phyloP scores from a whole-genome alignment of 176 grass and related monocot species.

The Aegilops sharonensis region DNA sequence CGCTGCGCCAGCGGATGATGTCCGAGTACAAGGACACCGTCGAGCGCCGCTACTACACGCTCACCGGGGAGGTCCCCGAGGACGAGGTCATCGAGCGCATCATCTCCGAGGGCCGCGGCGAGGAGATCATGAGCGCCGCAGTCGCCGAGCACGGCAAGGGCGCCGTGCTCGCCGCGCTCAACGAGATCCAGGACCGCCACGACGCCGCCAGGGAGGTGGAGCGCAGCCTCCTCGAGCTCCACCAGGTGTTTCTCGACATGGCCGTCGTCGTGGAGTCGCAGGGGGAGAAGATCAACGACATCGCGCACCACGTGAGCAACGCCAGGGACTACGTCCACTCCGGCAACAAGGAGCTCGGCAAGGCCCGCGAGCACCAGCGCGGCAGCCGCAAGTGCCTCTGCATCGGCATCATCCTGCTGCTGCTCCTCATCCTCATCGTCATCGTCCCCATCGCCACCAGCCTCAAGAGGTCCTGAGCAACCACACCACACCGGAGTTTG shows the following conservation, averaged over 20 bases:
- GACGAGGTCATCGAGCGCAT: slow-evolving; percentile 90
- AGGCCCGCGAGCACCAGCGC: slow-evolving; percentile 70
- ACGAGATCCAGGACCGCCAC: slow-evolving; percentile 86
- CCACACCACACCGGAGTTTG: background rate
- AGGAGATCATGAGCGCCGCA: slow-evolving; percentile 75
- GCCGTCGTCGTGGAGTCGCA: slow-evolving; percentile 81
- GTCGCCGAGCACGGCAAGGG: slow-evolving; percentile 76
- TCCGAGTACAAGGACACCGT: slow-evolving; percentile 89
- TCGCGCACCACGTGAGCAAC: slow-evolving; percentile 67
- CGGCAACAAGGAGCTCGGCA: slow-evolving; percentile 75
- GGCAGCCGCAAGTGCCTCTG: slow-evolving; percentile 86
- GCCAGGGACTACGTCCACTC: slow-evolving; percentile 75
- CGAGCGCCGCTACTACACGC: slow-evolving; percentile 85
- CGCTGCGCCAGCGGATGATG: slow-evolving; percentile 85
- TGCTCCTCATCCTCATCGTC: slow-evolving; percentile 65
- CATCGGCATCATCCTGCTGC: slow-evolving; percentile 75
- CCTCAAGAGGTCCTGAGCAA: slow-evolving; percentile 48
- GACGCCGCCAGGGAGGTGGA: slow-evolving; percentile 77
- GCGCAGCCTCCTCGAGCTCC: slow-evolving; percentile 81
- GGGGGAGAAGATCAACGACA: slow-evolving; percentile 76
- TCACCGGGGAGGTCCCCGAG: slow-evolving; percentile 84
- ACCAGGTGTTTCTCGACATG: slow-evolving; percentile 95
- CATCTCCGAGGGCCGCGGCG: slow-evolving; percentile 79
- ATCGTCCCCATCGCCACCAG: slow-evolving; percentile 76
- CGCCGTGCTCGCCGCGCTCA: slow-evolving; percentile 61